Evolutionary conservation across 495 filamentous ascomycete species (phyloP), one percentile per base, ranked within the genome.

Genomic region (Rhypophila decipiens): DNA sequence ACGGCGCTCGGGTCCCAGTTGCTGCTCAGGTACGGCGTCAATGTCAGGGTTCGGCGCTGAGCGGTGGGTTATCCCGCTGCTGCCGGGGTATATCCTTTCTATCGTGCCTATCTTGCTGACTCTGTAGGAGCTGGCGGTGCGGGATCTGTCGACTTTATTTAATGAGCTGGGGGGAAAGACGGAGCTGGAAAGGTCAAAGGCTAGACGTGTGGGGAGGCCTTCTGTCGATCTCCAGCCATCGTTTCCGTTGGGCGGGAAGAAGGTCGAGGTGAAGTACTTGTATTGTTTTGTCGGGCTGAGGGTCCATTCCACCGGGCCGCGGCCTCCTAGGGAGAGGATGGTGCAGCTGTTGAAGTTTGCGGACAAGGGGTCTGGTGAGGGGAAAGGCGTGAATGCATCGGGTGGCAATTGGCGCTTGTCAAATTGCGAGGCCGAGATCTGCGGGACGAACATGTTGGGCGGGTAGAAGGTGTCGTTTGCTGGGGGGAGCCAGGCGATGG

Each of bases 141-240:
- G 36, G n/a, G 33, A 20, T 22, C 19, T 11, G 2, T 34, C 44
- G 35, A 22, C 17, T 20, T n/a, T 17, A 12, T 44, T 27, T n/a
- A 5, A 4, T n/a, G 5, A 2, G n/a, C 7, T 3, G 11, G 33
- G 24, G n/a, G 21, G 1, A 23, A 47, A 47, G 5, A 47, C 45
- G 35, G 22, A 23, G 36, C 45, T 47, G 36, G 37, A 29, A 7
- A 47, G 45, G 18, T 47, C 24, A 18, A 47, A 47, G 12, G 20
- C 24, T 47, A 8, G 17, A 5, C 45, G 38, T 39, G 11, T 39
- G 3, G 10, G 15, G 29, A 19, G 36, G 36, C 21, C 20, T 9
- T 24, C 22, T 10, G 38, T 39, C 13, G 12, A 15, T 7, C n/a
- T 37, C 15, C 37, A 47, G 33, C 45, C 31, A 23, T 38, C 33